A percentile compares a stretch with the other conserved stretches of the same genome.
phyloP scores from a whole-genome alignment of 345 rosid genomes.

The Hibiscus tridactylites region DNA sequence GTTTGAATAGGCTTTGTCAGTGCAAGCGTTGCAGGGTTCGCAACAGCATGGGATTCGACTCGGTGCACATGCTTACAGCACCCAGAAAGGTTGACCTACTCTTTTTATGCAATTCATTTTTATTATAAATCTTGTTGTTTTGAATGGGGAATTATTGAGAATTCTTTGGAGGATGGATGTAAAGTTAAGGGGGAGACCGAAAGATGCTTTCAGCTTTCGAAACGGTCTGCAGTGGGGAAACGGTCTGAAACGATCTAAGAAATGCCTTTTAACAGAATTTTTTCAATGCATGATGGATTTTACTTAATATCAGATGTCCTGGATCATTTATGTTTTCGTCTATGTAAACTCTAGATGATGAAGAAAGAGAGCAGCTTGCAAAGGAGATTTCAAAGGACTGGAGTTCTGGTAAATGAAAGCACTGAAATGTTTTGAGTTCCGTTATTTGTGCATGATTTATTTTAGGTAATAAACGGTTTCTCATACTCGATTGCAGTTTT shows the following conservation, averaged over 20 bases:
- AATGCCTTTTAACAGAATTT: neutral
- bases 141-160: neutral
- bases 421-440: neutral
- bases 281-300: neutral
- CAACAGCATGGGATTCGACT: constrained; percentile 33
- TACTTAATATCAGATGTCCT: too few species aligned
- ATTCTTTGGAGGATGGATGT: neutral
- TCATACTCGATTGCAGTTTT: constrained; percentile 49
- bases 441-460: neutral
- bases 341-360: constrained; percentile 50
- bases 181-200: neutral
- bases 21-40: constrained; percentile 47
- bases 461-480: neutral
- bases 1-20: constrained; percentile 40
- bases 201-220: neutral
- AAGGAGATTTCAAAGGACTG: constrained; percentile 95
- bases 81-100: constrained; percentile 41
- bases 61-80: constrained; percentile 43
- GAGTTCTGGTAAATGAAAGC: constrained; percentile 59
- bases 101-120: neutral
- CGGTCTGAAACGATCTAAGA: neutral
- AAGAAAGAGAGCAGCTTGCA: constrained; percentile 83
- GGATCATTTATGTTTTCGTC: neutral
- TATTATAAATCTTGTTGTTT: neutral
- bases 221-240: neutral